Base-by-base conservation (phyloP, 257 asterid genomes). In the Jaltomata sinuosa region DNA sequence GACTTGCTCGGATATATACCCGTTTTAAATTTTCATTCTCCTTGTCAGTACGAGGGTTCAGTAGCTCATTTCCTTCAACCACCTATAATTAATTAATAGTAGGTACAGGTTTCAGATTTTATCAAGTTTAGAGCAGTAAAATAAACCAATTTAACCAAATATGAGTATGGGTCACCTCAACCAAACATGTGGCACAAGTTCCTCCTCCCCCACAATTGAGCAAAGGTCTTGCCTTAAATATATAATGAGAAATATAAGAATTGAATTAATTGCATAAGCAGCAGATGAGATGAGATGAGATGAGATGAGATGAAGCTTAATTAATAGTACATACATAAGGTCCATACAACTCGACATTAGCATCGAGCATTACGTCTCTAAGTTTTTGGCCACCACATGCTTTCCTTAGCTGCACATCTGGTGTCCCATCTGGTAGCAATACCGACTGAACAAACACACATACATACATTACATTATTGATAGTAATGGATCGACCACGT, bases 181-280 rank as follows among this genome's bases (percentile, higher is more conserved):
- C 98, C 32, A 93, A 81, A 93, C 96, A 94, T 11, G 96, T 88
- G 11, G 88, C 95, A 74, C 97, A 92, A 40, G 95, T 93, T 79
- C 98, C 98, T 79, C 96, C 97, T 84, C 98, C 97, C n/a, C 81
- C 97, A 87, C 97, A 95, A 84, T 94, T 95, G 25, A 93, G 87
- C 89, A 94, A 84, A 53, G 96, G 93, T 82, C 98, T 87, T n/a
- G 91, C 88, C 98, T 95, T 90, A 49, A 82, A 36, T 9, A 22
- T 3, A 12, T 22, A 80, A 54, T 16, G 72, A 1, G n/a, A 3
- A 50, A 2, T 31, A 14, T n/a, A n/a, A 34, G 15, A 10, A 45
- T 45, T 49, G 4, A 7, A 38, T 38, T 34, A 62, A n/a, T n/a
- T n/a, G n/a, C n/a, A n/a, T 57, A 59, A 59, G 67, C 27, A 25